Base-by-base conservation (phyloP, 345 rosid genomes). In the Psidium guajava region DNA sequence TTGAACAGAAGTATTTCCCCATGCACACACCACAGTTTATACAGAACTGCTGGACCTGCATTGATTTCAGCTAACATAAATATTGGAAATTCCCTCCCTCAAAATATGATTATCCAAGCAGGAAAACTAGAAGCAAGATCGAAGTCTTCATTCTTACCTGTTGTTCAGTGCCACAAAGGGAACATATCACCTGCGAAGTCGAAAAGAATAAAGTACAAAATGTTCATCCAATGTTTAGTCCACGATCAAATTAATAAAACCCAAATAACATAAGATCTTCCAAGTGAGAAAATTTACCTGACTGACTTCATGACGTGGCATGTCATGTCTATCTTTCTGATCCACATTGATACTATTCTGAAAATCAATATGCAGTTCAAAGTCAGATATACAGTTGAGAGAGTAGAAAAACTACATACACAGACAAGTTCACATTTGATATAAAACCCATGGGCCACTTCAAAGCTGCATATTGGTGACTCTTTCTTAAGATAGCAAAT, bases 1-100 rank as follows among this genome's bases (percentile, higher is more conserved):
- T 88, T 3, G 90, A 54, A 89, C 98, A 95, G 58, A 91, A 95
- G 87, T 94, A 95, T 82, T 91, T 91, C 82, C 98, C 96, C 96
- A 95, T 91, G 85, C 95, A 91, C 83, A 90, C 94, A 57, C 97
- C 94, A 87, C 98, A 95, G 6, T 85, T 80, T 20, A 86, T 82
- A 87, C 97, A 95, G 80, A 88, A 58, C 80, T 94, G 95, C 54
- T 89, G 94, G 84, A 93, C 93, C 97, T 94, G 90, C 58, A 50
- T 61, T 42, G 52, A 54, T 13, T 7, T 32, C 22, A 84, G 57
- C 82, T 25, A 84, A 77, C 49, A 69, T 28, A 83, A 5, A 54
- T 25, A 59, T 28, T 27, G 21, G 57, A 32, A 50, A 82, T 42
- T 51, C 20, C 28, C 55, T n/a, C 15, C 54, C 5, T 28, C 22